Evolutionary conservation across 768 basidiomycete genomes (phyloP).

Genomic region (Suillus hirtellus): DNA sequence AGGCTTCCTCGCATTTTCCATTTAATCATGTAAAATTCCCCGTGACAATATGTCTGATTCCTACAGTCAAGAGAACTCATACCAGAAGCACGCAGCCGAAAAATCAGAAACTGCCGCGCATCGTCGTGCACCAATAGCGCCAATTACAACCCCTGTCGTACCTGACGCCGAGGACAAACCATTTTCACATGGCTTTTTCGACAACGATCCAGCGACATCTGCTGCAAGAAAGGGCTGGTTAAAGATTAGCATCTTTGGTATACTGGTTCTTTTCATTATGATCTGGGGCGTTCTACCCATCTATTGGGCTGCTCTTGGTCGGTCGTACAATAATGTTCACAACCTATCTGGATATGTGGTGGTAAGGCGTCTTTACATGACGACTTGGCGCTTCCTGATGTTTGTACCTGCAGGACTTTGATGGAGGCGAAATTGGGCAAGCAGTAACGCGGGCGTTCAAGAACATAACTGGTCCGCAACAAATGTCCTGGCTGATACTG

Average conservation of each 20-base stretch:
- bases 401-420: conserved; percentile 50
- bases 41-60: neutral
- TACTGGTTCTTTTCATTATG: conserved; percentile 39
- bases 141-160: conserved; percentile 13
- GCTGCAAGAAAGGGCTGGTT: conserved; percentile 41
- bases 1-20: neutral
- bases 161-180: conserved; percentile 15
- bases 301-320: conserved; percentile 61
- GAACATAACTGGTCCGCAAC: conserved; percentile 27
- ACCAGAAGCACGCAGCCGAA: neutral
- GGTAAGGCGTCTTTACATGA: conserved; percentile 34
- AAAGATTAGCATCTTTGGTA: conserved; percentile 38
- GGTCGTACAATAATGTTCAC: conserved; percentile 36
- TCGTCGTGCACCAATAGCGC: neutral
- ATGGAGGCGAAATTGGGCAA: conserved; percentile 53
- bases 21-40: neutral
- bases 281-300: conserved; percentile 55
- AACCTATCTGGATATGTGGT: conserved; percentile 59
- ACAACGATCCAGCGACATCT: conserved; percentile 29
- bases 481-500: conserved; percentile 48
- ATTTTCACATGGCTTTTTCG: conserved; percentile 32
- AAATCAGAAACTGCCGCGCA: neutral
- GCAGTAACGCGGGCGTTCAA: conserved; percentile 42
- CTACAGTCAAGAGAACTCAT: neutral
- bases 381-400: neutral